A percentile compares a stretch with the other conserved stretches of the same genome.
Evolutionary conservation across 192 early-diverging fungal genomes (phyloP).

Genomic region (Phlyctochytrium arcticum): DNA sequence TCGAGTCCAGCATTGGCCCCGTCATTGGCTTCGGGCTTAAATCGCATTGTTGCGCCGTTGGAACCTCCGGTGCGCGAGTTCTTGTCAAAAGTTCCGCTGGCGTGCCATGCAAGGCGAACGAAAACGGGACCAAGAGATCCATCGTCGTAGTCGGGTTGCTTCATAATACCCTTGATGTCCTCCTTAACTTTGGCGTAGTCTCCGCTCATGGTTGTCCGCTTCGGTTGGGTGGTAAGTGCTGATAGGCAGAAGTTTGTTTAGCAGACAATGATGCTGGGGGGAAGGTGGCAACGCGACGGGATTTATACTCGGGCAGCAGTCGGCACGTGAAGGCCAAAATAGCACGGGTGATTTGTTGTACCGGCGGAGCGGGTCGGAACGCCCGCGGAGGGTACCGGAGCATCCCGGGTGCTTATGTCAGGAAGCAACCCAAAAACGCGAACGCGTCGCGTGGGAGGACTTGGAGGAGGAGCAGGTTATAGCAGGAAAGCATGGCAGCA

Average conservation of each 20-base stretch:
- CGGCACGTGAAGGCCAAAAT: background rate
- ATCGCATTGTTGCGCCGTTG: slow-evolving; percentile 69
- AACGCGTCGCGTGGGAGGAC: no score
- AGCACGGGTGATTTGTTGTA: background rate
- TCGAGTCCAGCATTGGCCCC: slow-evolving; percentile 65
- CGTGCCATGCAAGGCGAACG: slow-evolving; percentile 59
- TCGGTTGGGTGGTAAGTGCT: no score
- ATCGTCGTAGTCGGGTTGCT: slow-evolving; percentile 51
- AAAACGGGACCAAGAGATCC: slow-evolving; percentile 67
- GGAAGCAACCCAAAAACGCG: no score
- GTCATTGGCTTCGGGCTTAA: slow-evolving; percentile 55
- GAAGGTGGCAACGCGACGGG: no score
- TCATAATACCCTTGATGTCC: slow-evolving; percentile 41
- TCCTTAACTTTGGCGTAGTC: slow-evolving; percentile 25
- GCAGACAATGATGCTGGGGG: no score
- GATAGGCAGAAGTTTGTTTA: no score
- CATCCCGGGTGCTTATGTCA: no score
- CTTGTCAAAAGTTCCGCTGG: slow-evolving; percentile 64
- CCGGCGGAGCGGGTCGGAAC: no score
- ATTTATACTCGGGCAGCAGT: background rate
- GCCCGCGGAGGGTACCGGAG: no score
- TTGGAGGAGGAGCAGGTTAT: no score
- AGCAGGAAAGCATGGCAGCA: background rate
- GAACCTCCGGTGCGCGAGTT: slow-evolving; percentile 56
- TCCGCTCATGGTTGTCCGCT: background rate